These are phyloP conservation scores for Talaromyces sp. DNA, from an alignment of 2,329 filamentous ascomycete genomes.

Conservation along the genomic window DNA sequence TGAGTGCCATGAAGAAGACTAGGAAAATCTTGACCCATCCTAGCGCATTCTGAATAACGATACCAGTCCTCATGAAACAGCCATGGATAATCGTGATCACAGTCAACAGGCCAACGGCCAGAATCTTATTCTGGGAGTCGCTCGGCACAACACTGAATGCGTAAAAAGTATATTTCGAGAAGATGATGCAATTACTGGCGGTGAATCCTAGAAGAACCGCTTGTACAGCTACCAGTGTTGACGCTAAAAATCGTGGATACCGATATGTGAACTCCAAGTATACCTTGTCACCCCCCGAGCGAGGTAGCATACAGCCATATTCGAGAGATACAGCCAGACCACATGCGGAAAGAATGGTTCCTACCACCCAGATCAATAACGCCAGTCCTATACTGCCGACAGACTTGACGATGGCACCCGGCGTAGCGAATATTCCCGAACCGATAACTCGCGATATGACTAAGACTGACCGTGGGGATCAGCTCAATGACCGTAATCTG, in stretches of 20 bases:
- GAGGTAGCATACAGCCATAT: constrained; percentile 67
- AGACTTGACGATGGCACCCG: constrained; percentile 62
- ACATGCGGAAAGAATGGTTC: constrained; percentile 59
- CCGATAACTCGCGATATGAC: constrained; percentile 68
- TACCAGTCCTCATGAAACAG: constrained; percentile 55
- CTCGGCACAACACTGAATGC: constrained; percentile 53
- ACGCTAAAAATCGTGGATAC: constrained; percentile 61
- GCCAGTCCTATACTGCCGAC: constrained; percentile 65
- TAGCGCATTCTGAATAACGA: constrained; percentile 59
- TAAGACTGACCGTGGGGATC: constrained; percentile 27
- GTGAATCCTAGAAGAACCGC: constrained; percentile 65
- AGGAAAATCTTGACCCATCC: constrained; percentile 63
- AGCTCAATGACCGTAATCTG: no score
- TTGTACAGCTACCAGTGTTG: constrained; percentile 61
- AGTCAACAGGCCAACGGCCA: constrained; percentile 58
- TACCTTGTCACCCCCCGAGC: constrained; percentile 66
- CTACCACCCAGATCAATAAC: constrained; percentile 61
- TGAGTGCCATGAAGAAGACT: constrained; percentile 60
- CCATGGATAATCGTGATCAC: constrained; percentile 59
- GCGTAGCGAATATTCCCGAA: constrained; percentile 69
- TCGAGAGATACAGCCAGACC: constrained; percentile 63
- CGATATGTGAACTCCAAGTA: constrained; percentile 69
- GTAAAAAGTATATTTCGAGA: constrained; percentile 63
- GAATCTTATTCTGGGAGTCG: constrained; percentile 51
- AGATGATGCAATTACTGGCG: constrained; percentile 67